Conservation (phyloP, 768 basidiomycete genomes). For the Lactarius pseudohatsudake region DNA sequence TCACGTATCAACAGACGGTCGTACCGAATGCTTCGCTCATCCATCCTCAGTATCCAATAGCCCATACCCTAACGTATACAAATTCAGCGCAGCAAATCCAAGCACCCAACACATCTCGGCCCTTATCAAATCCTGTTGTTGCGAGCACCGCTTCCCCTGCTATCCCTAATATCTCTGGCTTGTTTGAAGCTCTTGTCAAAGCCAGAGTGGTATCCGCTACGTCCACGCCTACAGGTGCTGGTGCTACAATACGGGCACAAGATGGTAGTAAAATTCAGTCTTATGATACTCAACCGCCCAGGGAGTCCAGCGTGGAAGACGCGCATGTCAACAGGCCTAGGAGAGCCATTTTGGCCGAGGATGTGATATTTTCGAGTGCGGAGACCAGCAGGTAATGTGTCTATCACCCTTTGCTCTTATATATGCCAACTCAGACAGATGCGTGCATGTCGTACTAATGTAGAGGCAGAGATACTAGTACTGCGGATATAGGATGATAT, state of each 20-base stretch:
- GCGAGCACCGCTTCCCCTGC: slow-evolving; percentile 28
- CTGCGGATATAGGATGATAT: no score
- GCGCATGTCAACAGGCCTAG: slow-evolving; percentile 51
- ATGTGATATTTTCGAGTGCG: slow-evolving; percentile 60
- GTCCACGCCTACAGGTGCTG: slow-evolving; percentile 52
- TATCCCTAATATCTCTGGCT: slow-evolving; percentile 46
- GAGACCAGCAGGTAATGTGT: slow-evolving; percentile 64
- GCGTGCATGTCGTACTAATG: no score
- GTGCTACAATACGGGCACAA: slow-evolving; percentile 36
- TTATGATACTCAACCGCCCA: slow-evolving; percentile 36
- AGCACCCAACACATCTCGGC: slow-evolving; percentile 5
- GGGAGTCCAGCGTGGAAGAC: slow-evolving; percentile 48
- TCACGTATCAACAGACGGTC: slow-evolving; percentile 35
- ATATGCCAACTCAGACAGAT: no score
- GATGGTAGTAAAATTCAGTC: slow-evolving; percentile 30
- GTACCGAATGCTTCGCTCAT: slow-evolving; percentile 30
- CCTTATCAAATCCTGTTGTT: slow-evolving; percentile 31
- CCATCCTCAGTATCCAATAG: slow-evolving; percentile 26
- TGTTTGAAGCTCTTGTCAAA: slow-evolving; percentile 69
- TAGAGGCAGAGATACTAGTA: no score
- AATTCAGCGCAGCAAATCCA: slow-evolving; percentile 21
- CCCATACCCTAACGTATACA: slow-evolving; percentile 9
- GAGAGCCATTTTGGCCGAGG: slow-evolving; percentile 55
- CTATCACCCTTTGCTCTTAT: no score
- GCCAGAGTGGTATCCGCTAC: slow-evolving; percentile 71